Percentiles rank a stretch among this genome's conserved stretches.
phyloP scores from a whole-genome alignment of 306 rosid genomes.

The Lotus japonicus region DNA sequence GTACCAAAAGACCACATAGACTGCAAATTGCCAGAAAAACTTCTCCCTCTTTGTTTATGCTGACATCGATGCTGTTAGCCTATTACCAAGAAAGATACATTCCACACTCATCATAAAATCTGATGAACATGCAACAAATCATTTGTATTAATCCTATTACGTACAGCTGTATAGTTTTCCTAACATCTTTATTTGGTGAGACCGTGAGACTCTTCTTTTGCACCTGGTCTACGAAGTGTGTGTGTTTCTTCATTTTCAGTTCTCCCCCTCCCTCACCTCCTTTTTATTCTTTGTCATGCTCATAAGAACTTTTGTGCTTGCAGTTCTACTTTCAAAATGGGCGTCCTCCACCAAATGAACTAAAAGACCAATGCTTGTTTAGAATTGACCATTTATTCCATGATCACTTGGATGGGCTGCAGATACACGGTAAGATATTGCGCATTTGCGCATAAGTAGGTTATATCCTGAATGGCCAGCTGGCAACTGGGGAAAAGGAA shows the following conservation, averaged over 20 bases:
- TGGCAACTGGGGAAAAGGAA: constrained; percentile 5
- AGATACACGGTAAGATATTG: constrained; percentile 70
- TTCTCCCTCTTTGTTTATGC: no score
- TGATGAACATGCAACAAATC: background rate
- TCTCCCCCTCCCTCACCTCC: background rate
- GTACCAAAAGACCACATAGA: no score
- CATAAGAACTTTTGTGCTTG: constrained; percentile 28
- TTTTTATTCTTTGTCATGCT: constrained; percentile 8
- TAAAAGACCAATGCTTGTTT: constrained; percentile 68
- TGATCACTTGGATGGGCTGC: constrained; percentile 72
- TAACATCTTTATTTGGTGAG: constrained; percentile 7
- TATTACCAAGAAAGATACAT: background rate
- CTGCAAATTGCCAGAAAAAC: background rate
- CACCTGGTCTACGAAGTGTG: background rate
- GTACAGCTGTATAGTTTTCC: background rate
- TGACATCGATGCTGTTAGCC: background rate
- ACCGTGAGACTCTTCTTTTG: background rate
- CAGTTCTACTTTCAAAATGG: constrained; percentile 96
- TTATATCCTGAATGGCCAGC: constrained; percentile 12
- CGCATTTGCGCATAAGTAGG: constrained; percentile 22
- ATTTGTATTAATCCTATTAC: background rate
- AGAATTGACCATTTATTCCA: constrained; percentile 64
- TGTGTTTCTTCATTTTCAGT: background rate
- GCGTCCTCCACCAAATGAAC: constrained; percentile 74
- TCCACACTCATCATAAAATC: background rate